Conservation (phyloP, 2,329 filamentous ascomycete genomes). For the Alternaria atra region DNA sequence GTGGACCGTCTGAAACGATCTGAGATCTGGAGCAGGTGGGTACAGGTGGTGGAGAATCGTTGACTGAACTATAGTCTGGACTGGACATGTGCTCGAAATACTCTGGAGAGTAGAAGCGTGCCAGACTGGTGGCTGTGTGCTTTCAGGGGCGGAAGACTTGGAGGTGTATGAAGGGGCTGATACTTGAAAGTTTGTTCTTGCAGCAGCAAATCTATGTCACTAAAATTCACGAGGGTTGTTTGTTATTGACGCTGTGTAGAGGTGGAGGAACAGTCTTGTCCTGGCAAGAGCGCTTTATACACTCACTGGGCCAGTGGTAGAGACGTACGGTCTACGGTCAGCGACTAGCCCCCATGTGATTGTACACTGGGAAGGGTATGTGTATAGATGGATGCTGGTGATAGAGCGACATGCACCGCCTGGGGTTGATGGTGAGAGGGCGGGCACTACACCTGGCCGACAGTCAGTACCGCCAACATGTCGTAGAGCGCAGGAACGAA, state of each 20-base stretch:
- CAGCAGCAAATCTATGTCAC: background rate
- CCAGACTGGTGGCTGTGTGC: background rate
- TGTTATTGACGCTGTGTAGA: background rate
- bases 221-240: fast-evolving
- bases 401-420: background rate
- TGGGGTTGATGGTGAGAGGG: background rate
- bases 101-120: background rate
- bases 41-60: background rate
- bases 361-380: background rate
- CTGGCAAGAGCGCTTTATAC: background rate
- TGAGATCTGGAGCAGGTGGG: background rate
- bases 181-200: background rate
- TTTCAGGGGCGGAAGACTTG: background rate
- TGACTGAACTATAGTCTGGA: background rate
- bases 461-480: no score
- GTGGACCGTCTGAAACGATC: background rate
- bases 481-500: background rate
- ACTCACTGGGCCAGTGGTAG: background rate
- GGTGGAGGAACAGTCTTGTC: background rate
- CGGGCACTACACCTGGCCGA: background rate
- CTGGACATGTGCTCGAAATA: background rate
- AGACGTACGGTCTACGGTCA: background rate
- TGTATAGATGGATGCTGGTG: background rate
- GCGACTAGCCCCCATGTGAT: background rate
- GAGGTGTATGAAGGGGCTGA: background rate